Evolutionary conservation across 345 rosid species (phyloP).

Genomic region (Gossypioides kirkii): DNA sequence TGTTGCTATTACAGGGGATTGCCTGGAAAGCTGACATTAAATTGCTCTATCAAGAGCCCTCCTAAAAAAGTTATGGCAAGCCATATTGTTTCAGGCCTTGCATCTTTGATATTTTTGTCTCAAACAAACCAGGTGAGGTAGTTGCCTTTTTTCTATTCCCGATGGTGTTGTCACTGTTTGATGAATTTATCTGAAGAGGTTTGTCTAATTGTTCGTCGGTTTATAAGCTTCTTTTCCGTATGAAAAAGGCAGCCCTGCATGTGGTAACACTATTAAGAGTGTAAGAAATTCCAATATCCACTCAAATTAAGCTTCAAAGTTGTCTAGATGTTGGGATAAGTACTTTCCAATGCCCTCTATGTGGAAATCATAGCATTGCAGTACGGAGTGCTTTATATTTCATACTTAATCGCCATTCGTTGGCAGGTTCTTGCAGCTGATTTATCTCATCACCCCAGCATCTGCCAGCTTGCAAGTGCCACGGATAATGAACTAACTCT

Average conservation of each 20-base stretch:
- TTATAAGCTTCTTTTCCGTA: not conserved
- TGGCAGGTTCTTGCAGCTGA: slow-evolving; percentile 63
- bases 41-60: slow-evolving; percentile 39
- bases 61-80: slow-evolving; percentile 26
- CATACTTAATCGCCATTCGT: not conserved
- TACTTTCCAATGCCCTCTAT: not conserved
- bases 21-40: slow-evolving; percentile 31
- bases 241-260: not conserved
- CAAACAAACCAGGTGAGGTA: slow-evolving; percentile 55
- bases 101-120: slow-evolving; percentile 53
- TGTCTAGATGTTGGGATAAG: not conserved
- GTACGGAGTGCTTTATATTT: slow-evolving; percentile 4
- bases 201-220: not conserved
- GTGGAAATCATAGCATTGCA: not conserved
- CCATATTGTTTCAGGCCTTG: slow-evolving; percentile 49
- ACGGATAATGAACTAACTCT: slow-evolving; percentile 37
- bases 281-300: not conserved
- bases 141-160: slow-evolving; percentile 6
- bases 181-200: not conserved
- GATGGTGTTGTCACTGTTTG: not conserved
- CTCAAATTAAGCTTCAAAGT: not conserved
- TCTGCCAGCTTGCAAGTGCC: slow-evolving; percentile 63
- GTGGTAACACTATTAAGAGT: not conserved
- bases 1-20: slow-evolving; percentile 24
- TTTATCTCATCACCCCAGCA: slow-evolving; percentile 26